These are phyloP conservation scores for Colletotrichum nymphaeae DNA, from an alignment of 2,329 filamentous ascomycete species.

Conservation along the genomic window DNA sequence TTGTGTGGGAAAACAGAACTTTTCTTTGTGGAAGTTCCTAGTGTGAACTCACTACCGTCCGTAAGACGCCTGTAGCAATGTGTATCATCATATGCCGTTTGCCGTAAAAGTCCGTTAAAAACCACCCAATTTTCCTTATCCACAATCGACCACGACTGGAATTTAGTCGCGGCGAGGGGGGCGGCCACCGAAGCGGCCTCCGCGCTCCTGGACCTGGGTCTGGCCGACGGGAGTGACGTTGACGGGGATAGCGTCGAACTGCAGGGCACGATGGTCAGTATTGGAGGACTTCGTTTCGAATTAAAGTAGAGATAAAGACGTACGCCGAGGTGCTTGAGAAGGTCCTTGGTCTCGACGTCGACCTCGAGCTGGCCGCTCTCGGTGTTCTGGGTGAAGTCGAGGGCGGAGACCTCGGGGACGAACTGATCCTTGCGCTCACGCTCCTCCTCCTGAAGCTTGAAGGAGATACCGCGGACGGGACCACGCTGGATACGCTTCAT, in stretches of 20 bases:
- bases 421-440: constrained; percentile 99
- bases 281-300: too few relatives aligned
- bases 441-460: constrained; percentile 99
- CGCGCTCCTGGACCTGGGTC: constrained; percentile 85
- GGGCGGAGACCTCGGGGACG: constrained; percentile 97
- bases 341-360: constrained; percentile 97
- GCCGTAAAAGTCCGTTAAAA: constrained; percentile 52
- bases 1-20: constrained; percentile 70
- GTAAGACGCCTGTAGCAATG: constrained; percentile 64
- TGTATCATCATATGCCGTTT: constrained; percentile 46
- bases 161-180: constrained; percentile 58
- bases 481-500: constrained; percentile 99
- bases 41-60: constrained; percentile 67
- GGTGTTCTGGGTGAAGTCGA: constrained; percentile 96
- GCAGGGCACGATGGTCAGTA: constrained; percentile 44
- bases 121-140: constrained; percentile 31
- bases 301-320: constrained; percentile 9
- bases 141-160: constrained; percentile 2
- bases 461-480: constrained; percentile 99
- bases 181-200: constrained; percentile 79
- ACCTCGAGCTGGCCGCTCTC: constrained; percentile 95
- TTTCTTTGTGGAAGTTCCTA: constrained; percentile 68
- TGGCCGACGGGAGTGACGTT: constrained; percentile 93
- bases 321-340: constrained; percentile 99
- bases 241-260: constrained; percentile 99